Evolutionary conservation across 768 basidiomycete species (phyloP).

Genomic region (Baorangia bicolor): DNA sequence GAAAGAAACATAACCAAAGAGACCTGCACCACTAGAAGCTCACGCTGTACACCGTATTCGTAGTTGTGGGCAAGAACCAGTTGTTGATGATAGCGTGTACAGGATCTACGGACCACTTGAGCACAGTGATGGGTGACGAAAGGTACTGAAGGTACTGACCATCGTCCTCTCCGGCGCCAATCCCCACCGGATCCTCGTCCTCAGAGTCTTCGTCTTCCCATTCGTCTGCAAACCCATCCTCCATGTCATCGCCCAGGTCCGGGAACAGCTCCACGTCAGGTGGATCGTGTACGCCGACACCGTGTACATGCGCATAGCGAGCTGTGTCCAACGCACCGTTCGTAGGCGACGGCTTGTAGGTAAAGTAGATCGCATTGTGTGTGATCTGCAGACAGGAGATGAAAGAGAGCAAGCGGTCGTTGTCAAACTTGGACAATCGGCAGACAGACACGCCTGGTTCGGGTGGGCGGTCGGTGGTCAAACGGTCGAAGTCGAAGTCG

Average conservation of each 20-base stretch:
- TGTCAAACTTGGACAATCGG: constrained; percentile 17
- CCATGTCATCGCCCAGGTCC: constrained; percentile 6
- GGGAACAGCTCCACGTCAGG: constrained; percentile 1
- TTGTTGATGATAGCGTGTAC: constrained; percentile 18
- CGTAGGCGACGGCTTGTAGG: constrained; percentile 24
- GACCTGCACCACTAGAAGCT: constrained; percentile 16
- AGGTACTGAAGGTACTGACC: constrained; percentile 3
- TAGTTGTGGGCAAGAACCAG: constrained; percentile 17
- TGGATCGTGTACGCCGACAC: background rate
- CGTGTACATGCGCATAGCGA: background rate
- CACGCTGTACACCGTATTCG: constrained; percentile 27
- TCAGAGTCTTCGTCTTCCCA: constrained; percentile 20
- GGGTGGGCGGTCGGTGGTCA: constrained; percentile 32
- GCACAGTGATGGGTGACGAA: background rate
- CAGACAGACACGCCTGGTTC: constrained; percentile 30
- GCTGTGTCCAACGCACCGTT: background rate
- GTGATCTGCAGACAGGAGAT: constrained; percentile 59
- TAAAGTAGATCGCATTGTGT: constrained; percentile 50
- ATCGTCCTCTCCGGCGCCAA: constrained; percentile 4
- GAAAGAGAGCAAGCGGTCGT: constrained; percentile 12
- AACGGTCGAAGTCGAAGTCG: constrained; percentile 20
- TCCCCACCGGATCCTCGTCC: constrained; percentile 8
- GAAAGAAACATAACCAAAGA: background rate
- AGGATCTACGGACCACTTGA: constrained; percentile 13
- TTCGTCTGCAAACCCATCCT: constrained; percentile 6